These are phyloP conservation scores for Bocquillonia castaneifolia DNA, from an alignment of 441 rosid species.

Conservation along the genomic window DNA sequence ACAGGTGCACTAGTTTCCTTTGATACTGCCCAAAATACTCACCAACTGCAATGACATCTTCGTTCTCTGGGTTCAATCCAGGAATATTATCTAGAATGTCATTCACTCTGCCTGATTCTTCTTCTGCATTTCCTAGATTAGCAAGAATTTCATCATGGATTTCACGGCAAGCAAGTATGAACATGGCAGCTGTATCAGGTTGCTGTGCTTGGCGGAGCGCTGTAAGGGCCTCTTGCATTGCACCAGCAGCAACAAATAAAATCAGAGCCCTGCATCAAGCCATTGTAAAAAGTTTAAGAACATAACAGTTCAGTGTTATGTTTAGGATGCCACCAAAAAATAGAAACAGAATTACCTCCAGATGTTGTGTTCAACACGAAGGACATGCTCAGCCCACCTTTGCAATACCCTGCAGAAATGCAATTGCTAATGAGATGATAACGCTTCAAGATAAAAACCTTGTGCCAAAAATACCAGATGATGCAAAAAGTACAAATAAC, in stretches of 20 bases:
- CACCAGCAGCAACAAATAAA: constrained; percentile 87
- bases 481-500: too few relatives aligned
- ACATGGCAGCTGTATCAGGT: constrained; percentile 95
- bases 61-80: constrained; percentile 62
- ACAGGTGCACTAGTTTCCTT: constrained; percentile 81
- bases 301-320: background rate
- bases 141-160: constrained; percentile 46
- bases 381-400: constrained; percentile 91
- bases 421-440: constrained; percentile 1
- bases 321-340: background rate
- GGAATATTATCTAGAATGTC: constrained; percentile 39
- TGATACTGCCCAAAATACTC: constrained; percentile 91
- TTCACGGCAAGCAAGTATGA: constrained; percentile 78
- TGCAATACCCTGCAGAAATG: constrained; percentile 61
- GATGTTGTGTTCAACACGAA: constrained; percentile 67
- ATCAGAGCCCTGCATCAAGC: constrained; percentile 66
- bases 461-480: too few relatives aligned
- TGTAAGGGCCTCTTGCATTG: constrained; percentile 76
- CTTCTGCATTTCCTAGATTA: constrained; percentile 38
- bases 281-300: constrained; percentile 12
- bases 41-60: constrained; percentile 72
- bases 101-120: constrained; percentile 35
- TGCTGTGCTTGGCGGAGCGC: constrained; percentile 81
- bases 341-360: constrained; percentile 65
- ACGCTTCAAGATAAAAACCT: too few relatives aligned